Evolutionary conservation across 164 flowering plant genomes (phyloP).

Genomic region (Stephania cephalantha): DNA sequence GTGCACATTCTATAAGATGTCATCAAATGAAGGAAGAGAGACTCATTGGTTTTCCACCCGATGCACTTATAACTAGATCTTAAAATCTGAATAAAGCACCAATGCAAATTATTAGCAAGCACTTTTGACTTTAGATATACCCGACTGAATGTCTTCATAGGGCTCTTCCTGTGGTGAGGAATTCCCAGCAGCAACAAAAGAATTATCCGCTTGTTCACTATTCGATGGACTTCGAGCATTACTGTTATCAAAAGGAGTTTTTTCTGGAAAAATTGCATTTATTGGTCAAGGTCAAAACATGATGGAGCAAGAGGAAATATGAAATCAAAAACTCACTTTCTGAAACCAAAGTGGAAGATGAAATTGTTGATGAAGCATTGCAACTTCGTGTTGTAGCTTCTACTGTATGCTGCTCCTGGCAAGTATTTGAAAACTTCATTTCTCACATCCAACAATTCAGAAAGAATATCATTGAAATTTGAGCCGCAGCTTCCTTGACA

Average conservation of each 20-base stretch:
- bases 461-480: not conserved
- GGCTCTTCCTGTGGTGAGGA: conserved; percentile 43
- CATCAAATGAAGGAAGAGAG: too few relatives aligned
- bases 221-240: conserved; percentile 15
- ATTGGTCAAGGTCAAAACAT: conserved; percentile 1
- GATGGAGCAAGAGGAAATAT: not conserved
- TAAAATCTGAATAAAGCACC: too few relatives aligned
- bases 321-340: conserved; percentile 28
- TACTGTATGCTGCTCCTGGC: conserved; percentile 44
- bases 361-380: conserved; percentile 34
- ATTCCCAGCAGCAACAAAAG: conserved; percentile 22
- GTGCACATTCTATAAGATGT: not conserved
- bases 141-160: conserved; percentile 40
- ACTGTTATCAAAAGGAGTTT: conserved; percentile 26
- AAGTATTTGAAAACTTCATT: conserved; percentile 11
- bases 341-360: conserved; percentile 29
- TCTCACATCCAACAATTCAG: not conserved
- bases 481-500: not conserved
- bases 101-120: not conserved
- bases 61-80: not conserved
- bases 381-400: conserved; percentile 36
- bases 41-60: not conserved
- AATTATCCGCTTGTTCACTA: conserved; percentile 24
- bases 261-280: conserved; percentile 23
- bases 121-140: conserved; percentile 20